These are phyloP conservation scores for Mangifera indica DNA, from an alignment of 345 rosid genomes.

Conservation along the genomic window DNA sequence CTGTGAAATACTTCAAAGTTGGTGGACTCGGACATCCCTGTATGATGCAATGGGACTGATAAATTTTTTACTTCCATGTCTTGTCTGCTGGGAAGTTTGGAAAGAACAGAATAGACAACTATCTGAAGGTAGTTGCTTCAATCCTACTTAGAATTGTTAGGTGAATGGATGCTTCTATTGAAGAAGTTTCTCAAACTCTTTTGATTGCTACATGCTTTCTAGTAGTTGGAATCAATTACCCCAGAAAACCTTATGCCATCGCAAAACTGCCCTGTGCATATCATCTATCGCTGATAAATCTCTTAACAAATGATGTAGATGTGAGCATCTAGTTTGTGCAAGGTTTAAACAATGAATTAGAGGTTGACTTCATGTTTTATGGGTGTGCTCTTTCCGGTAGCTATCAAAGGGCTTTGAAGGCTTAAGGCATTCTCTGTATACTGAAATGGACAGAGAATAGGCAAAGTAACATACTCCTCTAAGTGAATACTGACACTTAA, in stretches of 20 bases:
- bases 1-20: constrained; percentile 31
- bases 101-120: constrained; percentile 33
- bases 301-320: not conserved
- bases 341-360: not conserved
- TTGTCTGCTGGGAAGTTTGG: constrained; percentile 33
- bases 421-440: not conserved
- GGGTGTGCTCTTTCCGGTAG: not conserved
- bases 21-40: constrained; percentile 29
- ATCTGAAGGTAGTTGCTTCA: constrained; percentile 29
- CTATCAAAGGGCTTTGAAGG: not conserved
- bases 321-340: not conserved
- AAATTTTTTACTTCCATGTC: constrained; percentile 38
- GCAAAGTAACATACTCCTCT: not conserved
- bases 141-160: constrained; percentile 3
- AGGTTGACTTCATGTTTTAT: constrained; percentile 3
- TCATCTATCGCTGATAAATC: not conserved
- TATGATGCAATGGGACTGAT: constrained; percentile 29
- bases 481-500: not conserved
- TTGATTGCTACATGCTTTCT: constrained; percentile 6
- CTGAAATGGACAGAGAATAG: not conserved
- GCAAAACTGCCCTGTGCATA: not conserved
- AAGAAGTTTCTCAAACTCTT: constrained; percentile 1
- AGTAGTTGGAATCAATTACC: constrained; percentile 1
- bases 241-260: constrained; percentile 1
- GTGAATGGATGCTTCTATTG: constrained; percentile 14